Conservation (phyloP, 176 grass and related monocot genomes). For the Carex pumila region DNA sequence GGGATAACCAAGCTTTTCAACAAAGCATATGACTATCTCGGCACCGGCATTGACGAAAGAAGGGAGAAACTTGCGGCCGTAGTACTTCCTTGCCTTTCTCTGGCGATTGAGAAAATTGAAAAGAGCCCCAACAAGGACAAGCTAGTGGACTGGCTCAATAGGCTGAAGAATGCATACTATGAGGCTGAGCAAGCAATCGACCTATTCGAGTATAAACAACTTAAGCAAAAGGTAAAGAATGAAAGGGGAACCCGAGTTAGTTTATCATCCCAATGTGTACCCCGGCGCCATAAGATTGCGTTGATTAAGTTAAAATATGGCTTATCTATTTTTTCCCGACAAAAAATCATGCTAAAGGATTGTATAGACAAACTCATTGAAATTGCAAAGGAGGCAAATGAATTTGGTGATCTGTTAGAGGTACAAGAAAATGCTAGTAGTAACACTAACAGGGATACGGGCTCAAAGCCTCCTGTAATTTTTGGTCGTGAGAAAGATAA, state of each 20-base stretch:
- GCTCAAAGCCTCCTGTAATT: neutral
- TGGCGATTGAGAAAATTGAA: neutral
- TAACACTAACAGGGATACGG: neutral
- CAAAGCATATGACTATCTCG: neutral
- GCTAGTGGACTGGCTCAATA: neutral
- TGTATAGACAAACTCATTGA: neutral
- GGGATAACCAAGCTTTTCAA: neutral
- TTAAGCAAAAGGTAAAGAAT: neutral
- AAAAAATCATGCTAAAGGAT: neutral
- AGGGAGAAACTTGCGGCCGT: neutral
- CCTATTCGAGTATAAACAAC: neutral
- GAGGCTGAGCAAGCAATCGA: neutral
- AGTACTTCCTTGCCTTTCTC: neutral
- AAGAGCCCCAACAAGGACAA: neutral
- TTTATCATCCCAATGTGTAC: neutral
- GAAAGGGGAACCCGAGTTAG: neutral
- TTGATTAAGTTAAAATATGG: neutral
- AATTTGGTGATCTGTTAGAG: neutral
- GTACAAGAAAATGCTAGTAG: neutral
- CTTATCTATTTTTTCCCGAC: neutral
- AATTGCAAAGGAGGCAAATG: neutral
- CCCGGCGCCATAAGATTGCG: neutral
- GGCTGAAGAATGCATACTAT: neutral
- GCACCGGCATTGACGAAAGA: neutral
- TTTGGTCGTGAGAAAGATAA: neutral